A percentile compares a stretch with the other conserved stretches of the same genome.
phyloP scores from a whole-genome alignment of 2,329 filamentous ascomycete genomes.

The Arthroderma sp. region DNA sequence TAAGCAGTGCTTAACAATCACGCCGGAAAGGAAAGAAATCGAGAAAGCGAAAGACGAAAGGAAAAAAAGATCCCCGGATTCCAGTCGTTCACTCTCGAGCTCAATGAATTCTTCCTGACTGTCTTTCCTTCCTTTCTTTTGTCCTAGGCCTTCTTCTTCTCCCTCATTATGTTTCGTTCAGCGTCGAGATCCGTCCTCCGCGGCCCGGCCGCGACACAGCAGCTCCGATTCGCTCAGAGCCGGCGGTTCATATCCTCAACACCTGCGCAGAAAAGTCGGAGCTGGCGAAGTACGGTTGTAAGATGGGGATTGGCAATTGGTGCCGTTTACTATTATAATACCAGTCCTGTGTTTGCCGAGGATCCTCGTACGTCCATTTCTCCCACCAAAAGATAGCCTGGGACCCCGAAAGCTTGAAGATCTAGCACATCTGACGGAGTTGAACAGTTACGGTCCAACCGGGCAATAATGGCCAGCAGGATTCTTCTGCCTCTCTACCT shows the following conservation, averaged over 20 bases:
- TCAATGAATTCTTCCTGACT: slow-evolving; percentile 1
- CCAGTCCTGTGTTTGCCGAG: slow-evolving; percentile 73
- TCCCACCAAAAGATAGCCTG: neutral
- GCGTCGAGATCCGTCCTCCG: slow-evolving; percentile 12
- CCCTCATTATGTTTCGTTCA: slow-evolving; percentile 13
- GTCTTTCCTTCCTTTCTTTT: neutral
- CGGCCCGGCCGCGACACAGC: slow-evolving; percentile 4
- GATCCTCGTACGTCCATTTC: slow-evolving; percentile 50
- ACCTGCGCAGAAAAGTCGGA: slow-evolving; percentile 50
- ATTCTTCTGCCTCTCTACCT: slow-evolving; percentile 5
- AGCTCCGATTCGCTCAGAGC: slow-evolving; percentile 8
- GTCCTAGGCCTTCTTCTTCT: slow-evolving; percentile 1
- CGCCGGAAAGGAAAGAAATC: too few relatives aligned
- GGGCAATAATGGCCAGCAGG: neutral
- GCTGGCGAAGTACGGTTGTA: slow-evolving; percentile 64
- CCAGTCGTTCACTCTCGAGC: slow-evolving; percentile 2
- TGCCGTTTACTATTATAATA: slow-evolving; percentile 89
- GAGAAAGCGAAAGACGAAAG: neutral
- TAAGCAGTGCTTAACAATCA: too few relatives aligned
- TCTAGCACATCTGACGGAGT: neutral
- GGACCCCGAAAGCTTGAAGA: too few relatives aligned
- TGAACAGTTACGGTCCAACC: slow-evolving; percentile 3
- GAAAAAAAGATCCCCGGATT: neutral
- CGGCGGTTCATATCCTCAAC: slow-evolving; percentile 45
- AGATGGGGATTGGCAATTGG: slow-evolving; percentile 65